Evolutionary conservation across 164 flowering plant genomes (phyloP).

Genomic region (Vitis rupestris): DNA sequence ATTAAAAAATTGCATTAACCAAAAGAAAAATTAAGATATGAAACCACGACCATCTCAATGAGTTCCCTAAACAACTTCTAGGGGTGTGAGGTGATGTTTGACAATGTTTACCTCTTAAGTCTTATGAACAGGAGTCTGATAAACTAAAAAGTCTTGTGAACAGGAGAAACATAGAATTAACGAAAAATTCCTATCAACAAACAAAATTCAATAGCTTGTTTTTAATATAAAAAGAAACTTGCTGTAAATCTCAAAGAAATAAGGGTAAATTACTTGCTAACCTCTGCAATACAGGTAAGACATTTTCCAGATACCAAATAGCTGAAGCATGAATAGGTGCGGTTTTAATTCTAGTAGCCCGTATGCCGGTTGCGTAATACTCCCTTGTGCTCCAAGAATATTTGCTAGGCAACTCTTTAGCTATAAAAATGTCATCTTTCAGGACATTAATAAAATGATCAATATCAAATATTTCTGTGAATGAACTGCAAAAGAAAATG

Average conservation of each 20-base stretch:
- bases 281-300: conserved; percentile 84
- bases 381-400: conserved; percentile 96
- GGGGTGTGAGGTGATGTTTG: neutral
- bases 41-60: neutral
- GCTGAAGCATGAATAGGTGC: conserved; percentile 96
- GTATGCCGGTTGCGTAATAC: conserved; percentile 90
- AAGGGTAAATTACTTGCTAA: conserved; percentile 18
- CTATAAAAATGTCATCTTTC: conserved; percentile 70
- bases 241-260: neutral
- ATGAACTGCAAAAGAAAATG: conserved; percentile 61
- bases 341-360: conserved; percentile 83
- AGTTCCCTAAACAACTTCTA: neutral
- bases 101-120: too few relatives aligned
- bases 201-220: too few relatives aligned
- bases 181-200: too few relatives aligned
- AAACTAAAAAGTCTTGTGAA: too few relatives aligned
- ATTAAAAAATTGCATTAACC: too few relatives aligned
- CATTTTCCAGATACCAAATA: conserved; percentile 90
- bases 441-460: conserved; percentile 82
- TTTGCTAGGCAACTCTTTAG: conserved; percentile 73
- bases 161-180: neutral
- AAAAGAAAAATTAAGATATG: neutral
- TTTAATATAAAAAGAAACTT: too few relatives aligned
- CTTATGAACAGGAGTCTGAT: too few relatives aligned
- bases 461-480: conserved; percentile 87